Conservation (phyloP, 1,139 yeast genomes). For the Sugiyamaella pinicola region DNA sequence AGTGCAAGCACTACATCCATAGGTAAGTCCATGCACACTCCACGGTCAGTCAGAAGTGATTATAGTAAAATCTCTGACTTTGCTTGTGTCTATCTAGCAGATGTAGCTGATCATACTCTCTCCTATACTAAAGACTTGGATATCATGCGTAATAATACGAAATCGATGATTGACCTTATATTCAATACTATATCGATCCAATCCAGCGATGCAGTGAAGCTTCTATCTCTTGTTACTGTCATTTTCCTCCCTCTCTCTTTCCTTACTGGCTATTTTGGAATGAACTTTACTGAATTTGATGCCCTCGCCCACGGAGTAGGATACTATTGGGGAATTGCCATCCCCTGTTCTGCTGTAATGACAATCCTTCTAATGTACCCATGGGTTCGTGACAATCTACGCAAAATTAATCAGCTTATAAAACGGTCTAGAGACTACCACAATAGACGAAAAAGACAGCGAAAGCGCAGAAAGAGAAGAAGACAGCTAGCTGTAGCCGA, state of each 20-base stretch:
- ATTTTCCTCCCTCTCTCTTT: slow-evolving; percentile 56
- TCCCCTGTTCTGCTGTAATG: slow-evolving; percentile 51
- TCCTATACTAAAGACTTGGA: slow-evolving; percentile 54
- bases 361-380: slow-evolving; percentile 38
- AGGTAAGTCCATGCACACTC: too few relatives aligned
- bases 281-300: slow-evolving; percentile 56
- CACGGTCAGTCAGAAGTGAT: neutral
- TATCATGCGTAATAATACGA: slow-evolving; percentile 53
- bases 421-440: slow-evolving; percentile 4
- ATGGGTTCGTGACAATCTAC: slow-evolving; percentile 29
- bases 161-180: slow-evolving; percentile 52
- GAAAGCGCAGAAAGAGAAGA: slow-evolving; percentile 1
- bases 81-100: slow-evolving; percentile 51
- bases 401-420: slow-evolving; percentile 22
- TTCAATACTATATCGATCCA: slow-evolving; percentile 57
- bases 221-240: slow-evolving; percentile 54
- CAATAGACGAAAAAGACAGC: slow-evolving; percentile 17
- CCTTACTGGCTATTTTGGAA: slow-evolving; percentile 61
- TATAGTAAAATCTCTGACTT: slow-evolving; percentile 40
- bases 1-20: neutral
- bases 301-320: slow-evolving; percentile 48
- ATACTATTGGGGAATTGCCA: slow-evolving; percentile 55
- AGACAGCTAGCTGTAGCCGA: neutral
- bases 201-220: slow-evolving; percentile 54
- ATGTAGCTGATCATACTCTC: slow-evolving; percentile 56